A percentile compares a stretch with the other conserved stretches of the same genome.
Conservation (phyloP, 2,329 filamentous ascomycete genomes). For the Ophiostoma ips region DNA sequence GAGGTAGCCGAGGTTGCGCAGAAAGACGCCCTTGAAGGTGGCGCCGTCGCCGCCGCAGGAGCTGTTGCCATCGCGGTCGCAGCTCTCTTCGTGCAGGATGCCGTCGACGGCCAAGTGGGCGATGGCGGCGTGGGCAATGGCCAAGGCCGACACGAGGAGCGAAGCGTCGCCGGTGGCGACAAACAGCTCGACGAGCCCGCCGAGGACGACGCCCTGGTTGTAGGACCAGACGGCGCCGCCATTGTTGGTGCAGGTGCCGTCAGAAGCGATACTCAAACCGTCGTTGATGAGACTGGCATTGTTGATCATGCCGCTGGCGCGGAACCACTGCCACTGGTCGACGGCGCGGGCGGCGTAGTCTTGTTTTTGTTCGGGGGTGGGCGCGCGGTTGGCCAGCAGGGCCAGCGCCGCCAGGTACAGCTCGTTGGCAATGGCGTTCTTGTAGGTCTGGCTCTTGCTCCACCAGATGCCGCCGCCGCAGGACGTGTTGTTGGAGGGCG, state of each 20-base stretch:
- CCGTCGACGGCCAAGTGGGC: constrained; percentile 27
- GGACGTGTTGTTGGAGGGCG: constrained; percentile 23
- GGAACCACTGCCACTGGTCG: constrained; percentile 39
- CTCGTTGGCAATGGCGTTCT: constrained; percentile 43
- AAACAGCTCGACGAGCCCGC: constrained; percentile 35
- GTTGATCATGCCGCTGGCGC: constrained; percentile 35
- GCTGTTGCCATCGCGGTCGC: constrained; percentile 29
- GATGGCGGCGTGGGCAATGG: constrained; percentile 39
- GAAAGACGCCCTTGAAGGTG: constrained; percentile 49
- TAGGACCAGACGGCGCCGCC: constrained; percentile 34
- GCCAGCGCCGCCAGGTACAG: constrained; percentile 38
- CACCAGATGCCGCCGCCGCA: constrained; percentile 44
- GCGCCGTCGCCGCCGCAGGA: constrained; percentile 30
- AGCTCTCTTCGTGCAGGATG: constrained; percentile 39
- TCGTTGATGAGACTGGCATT: constrained; percentile 35
- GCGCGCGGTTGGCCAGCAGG: constrained; percentile 33
- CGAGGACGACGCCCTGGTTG: constrained; percentile 42
- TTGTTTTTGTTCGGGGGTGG: constrained; percentile 17
- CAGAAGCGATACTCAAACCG: constrained; percentile 29
- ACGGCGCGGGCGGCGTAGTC: constrained; percentile 33
- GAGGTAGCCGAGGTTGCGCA: constrained; percentile 46
- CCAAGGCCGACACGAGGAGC: constrained; percentile 28
- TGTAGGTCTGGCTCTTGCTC: constrained; percentile 36
- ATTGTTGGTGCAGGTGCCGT: constrained; percentile 34
- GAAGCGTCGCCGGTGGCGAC: constrained; percentile 23